Conservation (phyloP, 768 basidiomycete genomes). For the Mycena alexandri region DNA sequence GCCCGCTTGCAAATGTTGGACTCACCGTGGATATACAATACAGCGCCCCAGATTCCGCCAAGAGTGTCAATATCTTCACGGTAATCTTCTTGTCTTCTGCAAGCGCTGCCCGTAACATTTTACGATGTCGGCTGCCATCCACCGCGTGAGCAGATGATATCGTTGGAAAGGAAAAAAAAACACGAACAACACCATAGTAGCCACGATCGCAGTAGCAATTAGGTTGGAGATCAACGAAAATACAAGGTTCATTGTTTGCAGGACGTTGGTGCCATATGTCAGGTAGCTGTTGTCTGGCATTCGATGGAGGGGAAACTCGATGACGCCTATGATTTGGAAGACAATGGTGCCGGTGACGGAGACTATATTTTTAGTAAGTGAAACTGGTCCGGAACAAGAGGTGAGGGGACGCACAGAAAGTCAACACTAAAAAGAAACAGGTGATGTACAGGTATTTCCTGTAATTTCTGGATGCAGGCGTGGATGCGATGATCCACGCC, state of each 20-base stretch:
- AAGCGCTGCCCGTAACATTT: constrained; percentile 6
- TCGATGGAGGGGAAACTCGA: neutral
- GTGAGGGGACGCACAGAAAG: constrained; percentile 1
- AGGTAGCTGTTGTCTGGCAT: neutral
- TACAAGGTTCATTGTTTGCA: constrained; percentile 2
- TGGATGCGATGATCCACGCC: constrained; percentile 21
- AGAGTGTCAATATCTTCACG: neutral
- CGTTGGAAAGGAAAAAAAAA: neutral
- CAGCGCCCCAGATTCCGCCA: constrained; percentile 23
- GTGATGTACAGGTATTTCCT: constrained; percentile 11
- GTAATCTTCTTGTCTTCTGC: neutral
- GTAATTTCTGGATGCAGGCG: neutral
- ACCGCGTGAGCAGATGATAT: constrained; percentile 1
- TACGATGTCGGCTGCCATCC: constrained; percentile 11
- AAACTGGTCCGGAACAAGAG: neutral
- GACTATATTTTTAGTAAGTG: neutral
- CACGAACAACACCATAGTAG: constrained; percentile 4
- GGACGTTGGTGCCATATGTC: neutral
- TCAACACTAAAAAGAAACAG: constrained; percentile 8
- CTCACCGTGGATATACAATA: constrained; percentile 23
- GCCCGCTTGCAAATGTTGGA: neutral
- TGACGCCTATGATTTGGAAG: neutral
- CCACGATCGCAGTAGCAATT: constrained; percentile 2
- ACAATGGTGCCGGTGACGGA: neutral
- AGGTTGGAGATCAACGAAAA: constrained; percentile 11